Conservation (phyloP, 2,329 filamentous ascomycete genomes). For the Clonostachys rosea region DNA sequence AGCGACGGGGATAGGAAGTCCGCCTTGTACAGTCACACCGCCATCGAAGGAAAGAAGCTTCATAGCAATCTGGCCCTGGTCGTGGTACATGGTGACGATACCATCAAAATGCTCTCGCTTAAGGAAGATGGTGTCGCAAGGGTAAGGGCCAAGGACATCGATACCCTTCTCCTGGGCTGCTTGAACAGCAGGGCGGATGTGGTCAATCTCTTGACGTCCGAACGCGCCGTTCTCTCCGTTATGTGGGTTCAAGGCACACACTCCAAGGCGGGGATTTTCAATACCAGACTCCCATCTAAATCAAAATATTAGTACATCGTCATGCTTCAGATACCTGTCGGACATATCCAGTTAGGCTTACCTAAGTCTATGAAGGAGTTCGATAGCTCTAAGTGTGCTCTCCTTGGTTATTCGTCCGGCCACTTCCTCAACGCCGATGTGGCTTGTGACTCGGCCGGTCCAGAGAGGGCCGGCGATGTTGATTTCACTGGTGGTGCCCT, state of each 20-base stretch:
- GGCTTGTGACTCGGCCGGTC: slow-evolving; percentile 22
- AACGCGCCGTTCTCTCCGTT: slow-evolving; percentile 24
- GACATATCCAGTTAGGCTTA: slow-evolving; percentile 5
- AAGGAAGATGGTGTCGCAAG: slow-evolving; percentile 25
- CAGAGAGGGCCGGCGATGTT: slow-evolving; percentile 20
- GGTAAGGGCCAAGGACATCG: slow-evolving; percentile 20
- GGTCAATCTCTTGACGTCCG: slow-evolving; percentile 22
- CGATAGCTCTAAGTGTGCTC: slow-evolving; percentile 14
- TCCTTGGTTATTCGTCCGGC: slow-evolving; percentile 16
- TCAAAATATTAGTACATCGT: slow-evolving; percentile 4
- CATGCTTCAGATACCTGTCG: neutral
- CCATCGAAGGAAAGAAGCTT: slow-evolving; percentile 25
- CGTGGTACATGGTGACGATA: slow-evolving; percentile 28
- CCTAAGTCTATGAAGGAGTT: slow-evolving; percentile 16
- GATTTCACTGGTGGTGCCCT: slow-evolving; percentile 22
- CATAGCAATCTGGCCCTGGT: slow-evolving; percentile 26
- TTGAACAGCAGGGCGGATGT: slow-evolving; percentile 19
- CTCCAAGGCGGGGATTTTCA: slow-evolving; percentile 17
- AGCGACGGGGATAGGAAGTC: slow-evolving; percentile 19
- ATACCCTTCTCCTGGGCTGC: slow-evolving; percentile 15
- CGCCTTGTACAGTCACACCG: slow-evolving; percentile 24
- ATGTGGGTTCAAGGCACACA: slow-evolving; percentile 25
- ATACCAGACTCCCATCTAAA: slow-evolving; percentile 18
- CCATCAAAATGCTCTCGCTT: slow-evolving; percentile 20
- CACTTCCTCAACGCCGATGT: slow-evolving; percentile 20